Base-by-base conservation (phyloP, 2,329 filamentous ascomycete species). In the Monosporascus sp. region DNA sequence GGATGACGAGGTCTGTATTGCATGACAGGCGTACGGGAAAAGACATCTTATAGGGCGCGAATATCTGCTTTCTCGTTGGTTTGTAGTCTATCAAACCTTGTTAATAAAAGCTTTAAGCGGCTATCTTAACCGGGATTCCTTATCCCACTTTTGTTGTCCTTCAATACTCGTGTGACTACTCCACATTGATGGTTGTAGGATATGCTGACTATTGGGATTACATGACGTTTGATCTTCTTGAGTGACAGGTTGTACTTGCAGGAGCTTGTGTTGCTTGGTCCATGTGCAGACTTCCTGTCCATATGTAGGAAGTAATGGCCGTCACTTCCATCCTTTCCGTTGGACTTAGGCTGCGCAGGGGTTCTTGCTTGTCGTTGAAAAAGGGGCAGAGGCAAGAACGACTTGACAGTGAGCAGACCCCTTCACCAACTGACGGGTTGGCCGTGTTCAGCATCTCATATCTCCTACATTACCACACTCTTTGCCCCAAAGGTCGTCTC, bases 1-100 rank as follows among this genome's bases (percentile, higher is more conserved):
- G 74, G 71, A 78, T 78, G 76, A 78, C 68, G 73, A 74, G 73
- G 72, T 72, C 71, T 74, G 66, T 69, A 73, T 75, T 78, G 76
- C 75, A 77, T 78, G 63, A 68, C 65, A 66, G 74, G 77, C 76
- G 76, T 75, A 72, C 57, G 24, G 59, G 68, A 70, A 71, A 74
- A 68, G 66, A 63, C 57, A 52, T 57, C 56, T 60, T 62, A 58
- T 55, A 57, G 59, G 54, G 66, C 62, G 56, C 55, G 47, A 57
- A 51, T 55, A 58, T 51, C 42, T 65, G 64, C 51, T 48, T 44
- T 54, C 42, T 54, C 54, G 34, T 50, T 54, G 55, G 38, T 55
- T 22, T 47, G 45, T 57, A 54, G 60, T 51, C 57, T 59, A 52
- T 51, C 34, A 47, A 51, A 49, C 62, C 57, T 18, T 22, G 42